phyloP scores from a whole-genome alignment of 768 basidiomycete genomes.

The Macrocybe gigantea region DNA sequence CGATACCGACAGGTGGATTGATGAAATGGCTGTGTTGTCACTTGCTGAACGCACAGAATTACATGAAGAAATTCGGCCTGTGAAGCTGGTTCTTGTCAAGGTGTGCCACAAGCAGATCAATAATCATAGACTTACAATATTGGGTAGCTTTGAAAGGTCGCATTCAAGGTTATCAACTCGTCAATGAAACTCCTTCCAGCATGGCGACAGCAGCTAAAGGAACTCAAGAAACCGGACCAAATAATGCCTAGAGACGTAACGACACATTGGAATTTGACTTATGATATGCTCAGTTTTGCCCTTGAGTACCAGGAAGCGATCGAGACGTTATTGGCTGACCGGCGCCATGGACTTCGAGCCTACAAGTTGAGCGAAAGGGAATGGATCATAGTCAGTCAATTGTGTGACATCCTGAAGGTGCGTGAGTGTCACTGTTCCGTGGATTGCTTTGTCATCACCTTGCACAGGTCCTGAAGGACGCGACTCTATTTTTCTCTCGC shows the following conservation, averaged over 20 bases:
- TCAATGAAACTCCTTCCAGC: conserved; percentile 22
- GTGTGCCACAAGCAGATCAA: background rate
- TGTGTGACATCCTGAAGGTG: conserved; percentile 19
- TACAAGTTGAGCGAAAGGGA: conserved; percentile 15
- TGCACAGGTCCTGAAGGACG: background rate
- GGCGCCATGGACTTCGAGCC: conserved; percentile 5
- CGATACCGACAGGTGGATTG: background rate
- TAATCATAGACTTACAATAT: background rate
- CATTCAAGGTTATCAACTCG: conserved; percentile 15
- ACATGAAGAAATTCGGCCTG: background rate
- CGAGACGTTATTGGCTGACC: conserved; percentile 12
- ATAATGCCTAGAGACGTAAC: conserved; percentile 26
- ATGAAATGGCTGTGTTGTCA: background rate
- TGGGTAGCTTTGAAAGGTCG: conserved; percentile 12
- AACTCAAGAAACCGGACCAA: conserved; percentile 3
- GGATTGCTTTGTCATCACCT: background rate
- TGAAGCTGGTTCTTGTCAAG: background rate
- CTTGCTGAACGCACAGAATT: background rate
- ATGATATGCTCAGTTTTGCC: conserved; percentile 22
- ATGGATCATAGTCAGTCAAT: conserved; percentile 20
- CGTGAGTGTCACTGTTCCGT: conserved; percentile 4
- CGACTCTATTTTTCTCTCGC: background rate
- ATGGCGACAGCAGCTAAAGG: conserved; percentile 16
- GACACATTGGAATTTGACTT: conserved; percentile 11
- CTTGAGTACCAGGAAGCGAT: conserved; percentile 17